These are phyloP conservation scores for Alternaria ventricosa DNA, from an alignment of 2,329 filamentous ascomycete species.

Conservation along the genomic window DNA sequence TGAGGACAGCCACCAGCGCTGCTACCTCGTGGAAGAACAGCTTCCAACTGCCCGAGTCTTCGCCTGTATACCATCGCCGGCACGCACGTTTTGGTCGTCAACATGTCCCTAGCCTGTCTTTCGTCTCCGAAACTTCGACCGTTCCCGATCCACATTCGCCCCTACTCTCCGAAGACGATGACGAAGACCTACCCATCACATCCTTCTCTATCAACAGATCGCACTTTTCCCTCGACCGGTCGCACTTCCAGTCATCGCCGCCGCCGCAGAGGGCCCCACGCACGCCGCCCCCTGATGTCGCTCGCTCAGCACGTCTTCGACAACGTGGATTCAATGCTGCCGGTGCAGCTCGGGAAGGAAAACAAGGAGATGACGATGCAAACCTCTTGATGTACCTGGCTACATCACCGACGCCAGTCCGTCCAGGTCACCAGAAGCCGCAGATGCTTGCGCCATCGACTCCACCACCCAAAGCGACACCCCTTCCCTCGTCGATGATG, in stretches of 20 bases:
- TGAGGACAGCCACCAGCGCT: conserved; percentile 64
- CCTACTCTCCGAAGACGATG: conserved; percentile 77
- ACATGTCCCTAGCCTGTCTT: conserved; percentile 75
- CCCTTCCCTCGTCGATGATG: conserved; percentile 84
- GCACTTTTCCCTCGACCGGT: conserved; percentile 63
- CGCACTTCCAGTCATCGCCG: conserved; percentile 70
- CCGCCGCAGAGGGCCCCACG: conserved; percentile 65
- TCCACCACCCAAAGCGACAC: conserved; percentile 61
- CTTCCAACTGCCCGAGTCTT: conserved; percentile 82
- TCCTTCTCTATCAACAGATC: conserved; percentile 69
- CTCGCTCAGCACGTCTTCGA: conserved; percentile 50
- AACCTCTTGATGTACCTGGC: conserved; percentile 88
- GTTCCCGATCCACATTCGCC: conserved; percentile 67
- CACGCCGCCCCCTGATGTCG: conserved; percentile 49
- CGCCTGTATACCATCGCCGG: conserved; percentile 79
- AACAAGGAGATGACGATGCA: conserved; percentile 79
- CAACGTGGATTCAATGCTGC: conserved; percentile 48
- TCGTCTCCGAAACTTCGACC: conserved; percentile 75
- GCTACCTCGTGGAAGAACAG: conserved; percentile 74
- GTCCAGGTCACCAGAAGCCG: conserved; percentile 54
- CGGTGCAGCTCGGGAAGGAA: conserved; percentile 53
- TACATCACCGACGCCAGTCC: conserved; percentile 86
- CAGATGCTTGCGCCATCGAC: conserved; percentile 61
- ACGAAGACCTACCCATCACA: conserved; percentile 77
- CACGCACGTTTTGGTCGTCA: conserved; percentile 75